phyloP scores from a whole-genome alignment of 129 eudicot genomes.

The Helichrysum umbraculigerum region DNA sequence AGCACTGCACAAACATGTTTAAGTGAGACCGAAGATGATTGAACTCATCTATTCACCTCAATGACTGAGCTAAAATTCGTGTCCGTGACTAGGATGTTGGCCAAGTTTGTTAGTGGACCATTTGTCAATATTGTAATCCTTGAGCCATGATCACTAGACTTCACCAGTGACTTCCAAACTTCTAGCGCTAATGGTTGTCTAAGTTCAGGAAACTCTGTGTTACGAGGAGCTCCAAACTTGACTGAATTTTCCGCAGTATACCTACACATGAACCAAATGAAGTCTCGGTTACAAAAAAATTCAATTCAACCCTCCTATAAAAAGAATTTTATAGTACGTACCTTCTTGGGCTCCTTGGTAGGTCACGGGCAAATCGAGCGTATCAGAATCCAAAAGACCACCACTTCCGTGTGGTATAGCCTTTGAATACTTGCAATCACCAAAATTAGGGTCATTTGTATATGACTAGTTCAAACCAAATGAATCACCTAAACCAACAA shows the following conservation, averaged over 20 bases:
- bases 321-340: not conserved
- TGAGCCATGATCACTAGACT: constrained; percentile 47
- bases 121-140: constrained; percentile 65
- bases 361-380: constrained; percentile 80
- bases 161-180: constrained; percentile 61
- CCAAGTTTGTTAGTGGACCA: constrained; percentile 82
- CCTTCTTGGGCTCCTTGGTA: constrained; percentile 96
- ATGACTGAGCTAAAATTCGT: constrained; percentile 47
- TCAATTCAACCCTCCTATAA: too few relatives aligned
- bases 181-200: constrained; percentile 70
- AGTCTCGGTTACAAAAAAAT: not conserved
- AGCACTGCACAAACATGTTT: not conserved
- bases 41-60: constrained; percentile 41
- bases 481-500: constrained; percentile 74
- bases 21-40: not conserved
- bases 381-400: constrained; percentile 81
- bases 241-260: constrained; percentile 71
- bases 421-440: constrained; percentile 74
- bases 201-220: constrained; percentile 73
- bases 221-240: constrained; percentile 71
- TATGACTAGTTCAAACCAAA: constrained; percentile 64
- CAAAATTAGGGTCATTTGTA: constrained; percentile 39
- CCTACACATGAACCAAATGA: constrained; percentile 35
- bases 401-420: constrained; percentile 92
- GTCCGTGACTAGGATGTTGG: constrained; percentile 60